Evolutionary conservation across 495 filamentous ascomycete species (phyloP).

Genomic region (Aspergillus homomorphus): DNA sequence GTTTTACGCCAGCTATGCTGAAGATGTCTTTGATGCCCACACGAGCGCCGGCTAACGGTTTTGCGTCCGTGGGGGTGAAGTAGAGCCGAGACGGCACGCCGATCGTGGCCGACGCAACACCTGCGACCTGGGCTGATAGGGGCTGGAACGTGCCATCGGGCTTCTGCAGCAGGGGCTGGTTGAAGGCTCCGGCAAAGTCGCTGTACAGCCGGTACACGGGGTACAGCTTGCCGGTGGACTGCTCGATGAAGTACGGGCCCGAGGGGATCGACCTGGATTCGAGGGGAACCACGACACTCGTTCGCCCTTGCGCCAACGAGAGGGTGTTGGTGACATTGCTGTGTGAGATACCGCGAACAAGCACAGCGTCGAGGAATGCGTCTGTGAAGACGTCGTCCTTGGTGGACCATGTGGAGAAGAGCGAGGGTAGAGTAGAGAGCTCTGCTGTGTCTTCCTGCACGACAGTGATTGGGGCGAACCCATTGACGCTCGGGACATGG

Average conservation of each 20-base stretch:
- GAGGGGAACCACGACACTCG: not conserved
- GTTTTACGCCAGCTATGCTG: slow-evolving; percentile 28
- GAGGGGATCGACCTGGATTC: slow-evolving; percentile 1
- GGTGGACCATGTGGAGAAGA: slow-evolving; percentile 2
- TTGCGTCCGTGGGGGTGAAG: slow-evolving; percentile 19
- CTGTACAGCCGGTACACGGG: slow-evolving; percentile 12
- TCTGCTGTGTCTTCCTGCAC: not conserved
- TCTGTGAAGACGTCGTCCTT: slow-evolving; percentile 10
- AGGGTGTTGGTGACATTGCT: not conserved
- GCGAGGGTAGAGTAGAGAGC: not conserved
- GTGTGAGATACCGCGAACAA: not conserved
- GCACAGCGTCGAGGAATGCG: slow-evolving; percentile 2
- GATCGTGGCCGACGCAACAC: slow-evolving; percentile 12
- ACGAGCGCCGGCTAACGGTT: slow-evolving; percentile 27
- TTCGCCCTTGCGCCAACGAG: not conserved
- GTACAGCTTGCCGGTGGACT: slow-evolving; percentile 6
- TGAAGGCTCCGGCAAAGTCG: slow-evolving; percentile 7
- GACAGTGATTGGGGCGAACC: slow-evolving; percentile 1
- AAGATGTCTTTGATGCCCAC: slow-evolving; percentile 35
- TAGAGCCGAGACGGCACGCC: slow-evolving; percentile 48
- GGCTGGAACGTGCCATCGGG: slow-evolving; percentile 7
- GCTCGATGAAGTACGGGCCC: slow-evolving; percentile 14
- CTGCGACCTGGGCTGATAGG: slow-evolving; percentile 5
- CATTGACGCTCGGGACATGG: slow-evolving; percentile 2
- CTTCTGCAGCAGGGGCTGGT: slow-evolving; percentile 18